Evolutionary conservation across 768 basidiomycete species (phyloP), one percentile per base, ranked within the genome.

Genomic region (Agaricus bisporus): DNA sequence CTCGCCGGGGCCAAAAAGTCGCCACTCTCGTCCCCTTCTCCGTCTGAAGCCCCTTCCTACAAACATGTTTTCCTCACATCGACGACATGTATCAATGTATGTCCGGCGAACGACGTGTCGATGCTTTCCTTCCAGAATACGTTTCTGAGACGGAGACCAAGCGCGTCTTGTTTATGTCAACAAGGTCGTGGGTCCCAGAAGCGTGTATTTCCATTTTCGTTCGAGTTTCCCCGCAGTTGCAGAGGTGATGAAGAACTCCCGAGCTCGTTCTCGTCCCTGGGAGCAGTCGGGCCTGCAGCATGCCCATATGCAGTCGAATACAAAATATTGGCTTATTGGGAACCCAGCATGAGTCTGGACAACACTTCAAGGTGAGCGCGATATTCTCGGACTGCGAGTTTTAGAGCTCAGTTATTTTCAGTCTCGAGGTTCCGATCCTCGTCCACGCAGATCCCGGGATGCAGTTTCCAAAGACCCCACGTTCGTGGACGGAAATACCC

Each of bases 401-500:
- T 49, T 41, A 14, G 45, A 22, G 41, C 48, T 58, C 14, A 39
- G 26, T 32, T 54, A 28, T 22, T 43, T 47, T 15, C 60, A 88
- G 86, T 48, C 61, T 88, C 26, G 83, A 86, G 57, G 77, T 81
- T 3, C 87, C 87, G 5, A 72, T 88, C 41, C 60, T 85, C 18
- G 70, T 83, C 26, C 78, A 83, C 44, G 80, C 81, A 4, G 83
- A 84, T 48, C 59, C 66, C 1, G 83, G 82, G 83, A 85, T 59
- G 78, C 76, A 29, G 32, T 63, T 68, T 2, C 51, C 65, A 11
- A 62, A 68, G 38, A 66, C 73, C 48, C 70, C 74, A 3, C 73
- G 76, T 38, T 77, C 79, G 0, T 89, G 87, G 86, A 60, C 86
- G 18, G 87, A 88, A 64, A 78, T 85, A 65, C 81, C 84, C 35